Conservation (phyloP, 1,284 basidiomycete species). For the Rhodofomes roseus region DNA sequence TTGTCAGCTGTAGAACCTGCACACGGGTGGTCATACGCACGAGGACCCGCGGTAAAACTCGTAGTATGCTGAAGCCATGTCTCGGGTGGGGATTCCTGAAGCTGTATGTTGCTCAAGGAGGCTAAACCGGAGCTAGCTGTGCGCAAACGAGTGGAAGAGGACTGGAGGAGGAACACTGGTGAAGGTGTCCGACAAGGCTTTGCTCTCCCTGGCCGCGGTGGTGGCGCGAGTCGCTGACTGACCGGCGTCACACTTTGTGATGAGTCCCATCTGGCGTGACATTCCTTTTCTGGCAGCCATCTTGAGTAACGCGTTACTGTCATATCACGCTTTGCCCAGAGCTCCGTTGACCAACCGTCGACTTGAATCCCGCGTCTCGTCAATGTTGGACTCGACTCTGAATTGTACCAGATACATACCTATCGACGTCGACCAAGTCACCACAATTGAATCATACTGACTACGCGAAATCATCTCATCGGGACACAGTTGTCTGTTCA, state of each 20-base stretch:
- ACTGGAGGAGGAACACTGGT: slow-evolving; percentile 13
- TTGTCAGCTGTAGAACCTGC: neutral
- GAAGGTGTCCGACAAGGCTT: slow-evolving; percentile 15
- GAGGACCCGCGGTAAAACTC: slow-evolving; percentile 89
- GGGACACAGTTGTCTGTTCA: no score
- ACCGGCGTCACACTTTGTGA: neutral
- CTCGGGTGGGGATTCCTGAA: neutral
- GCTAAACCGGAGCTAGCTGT: slow-evolving; percentile 2
- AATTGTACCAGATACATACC: no score
- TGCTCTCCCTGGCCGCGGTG: neutral
- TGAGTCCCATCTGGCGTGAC: neutral
- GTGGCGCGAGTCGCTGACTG: neutral
- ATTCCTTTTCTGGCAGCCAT: neutral
- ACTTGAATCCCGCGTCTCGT: no score
- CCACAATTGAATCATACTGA: no score
- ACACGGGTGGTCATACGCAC: slow-evolving; percentile 46
- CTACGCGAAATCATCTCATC: no score
- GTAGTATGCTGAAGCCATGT: slow-evolving; percentile 81
- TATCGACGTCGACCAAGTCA: no score
- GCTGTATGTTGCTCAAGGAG: slow-evolving; percentile 4
- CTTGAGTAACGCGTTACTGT: no score
- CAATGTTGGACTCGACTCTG: no score
- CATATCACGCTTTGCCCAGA: no score
- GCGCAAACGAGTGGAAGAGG: slow-evolving; percentile 5
- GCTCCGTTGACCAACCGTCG: no score